These are phyloP conservation scores for Hypoxylon fuscum DNA, from an alignment of 495 filamentous ascomycete species.

Conservation along the genomic window DNA sequence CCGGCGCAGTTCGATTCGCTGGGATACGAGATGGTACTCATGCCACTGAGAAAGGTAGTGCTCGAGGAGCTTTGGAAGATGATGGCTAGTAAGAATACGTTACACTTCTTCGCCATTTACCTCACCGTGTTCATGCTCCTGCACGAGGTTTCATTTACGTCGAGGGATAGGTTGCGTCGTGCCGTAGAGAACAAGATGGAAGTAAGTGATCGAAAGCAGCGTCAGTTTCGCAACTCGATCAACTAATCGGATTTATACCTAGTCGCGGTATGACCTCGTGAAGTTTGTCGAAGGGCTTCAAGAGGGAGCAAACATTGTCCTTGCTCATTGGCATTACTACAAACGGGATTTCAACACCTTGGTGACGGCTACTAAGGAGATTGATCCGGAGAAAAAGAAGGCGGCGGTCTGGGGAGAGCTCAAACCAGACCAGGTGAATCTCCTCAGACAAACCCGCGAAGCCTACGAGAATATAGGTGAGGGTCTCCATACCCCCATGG, in stretches of 20 bases:
- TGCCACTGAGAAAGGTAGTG: slow-evolving; percentile 38
- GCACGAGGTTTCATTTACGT: slow-evolving; percentile 42
- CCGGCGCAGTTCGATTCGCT: slow-evolving; percentile 60
- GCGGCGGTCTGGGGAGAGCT: slow-evolving; percentile 30
- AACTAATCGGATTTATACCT: slow-evolving; percentile 6
- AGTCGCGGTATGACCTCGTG: slow-evolving; percentile 37
- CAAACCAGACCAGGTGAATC: not conserved
- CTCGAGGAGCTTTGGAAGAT: slow-evolving; percentile 44
- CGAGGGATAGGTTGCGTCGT: slow-evolving; percentile 43
- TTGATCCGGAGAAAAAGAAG: slow-evolving; percentile 5
- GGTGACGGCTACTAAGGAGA: slow-evolving; percentile 7
- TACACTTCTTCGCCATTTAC: slow-evolving; percentile 53
- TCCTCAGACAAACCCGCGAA: slow-evolving; percentile 32
- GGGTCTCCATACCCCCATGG: not conserved
- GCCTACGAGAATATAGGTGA: slow-evolving; percentile 35
- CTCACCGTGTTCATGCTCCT: slow-evolving; percentile 52
- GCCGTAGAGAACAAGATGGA: slow-evolving; percentile 35
- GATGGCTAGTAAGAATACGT: slow-evolving; percentile 44
- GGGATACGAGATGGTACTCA: slow-evolving; percentile 47
- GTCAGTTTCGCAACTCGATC: not conserved
- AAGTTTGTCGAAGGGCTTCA: slow-evolving; percentile 42
- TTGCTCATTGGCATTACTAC: slow-evolving; percentile 51
- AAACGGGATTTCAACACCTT: slow-evolving; percentile 37
- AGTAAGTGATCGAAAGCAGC: slow-evolving; percentile 19
- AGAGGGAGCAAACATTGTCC: slow-evolving; percentile 45